Conservation (phyloP, 345 rosid species). For the Lenwebbia sp. region DNA sequence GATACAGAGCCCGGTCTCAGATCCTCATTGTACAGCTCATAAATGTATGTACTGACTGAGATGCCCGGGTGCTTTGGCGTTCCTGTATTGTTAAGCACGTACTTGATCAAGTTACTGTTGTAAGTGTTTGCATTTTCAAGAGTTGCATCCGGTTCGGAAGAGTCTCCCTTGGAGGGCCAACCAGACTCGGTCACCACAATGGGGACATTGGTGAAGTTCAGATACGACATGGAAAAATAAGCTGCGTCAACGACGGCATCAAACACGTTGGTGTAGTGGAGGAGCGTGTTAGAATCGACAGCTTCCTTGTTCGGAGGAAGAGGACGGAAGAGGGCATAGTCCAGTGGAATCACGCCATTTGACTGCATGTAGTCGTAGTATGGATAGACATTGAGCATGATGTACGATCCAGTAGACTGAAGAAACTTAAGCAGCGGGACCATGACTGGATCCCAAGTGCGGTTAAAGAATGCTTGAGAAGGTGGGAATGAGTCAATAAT, state of each 20-base stretch:
- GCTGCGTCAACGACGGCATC: constrained; percentile 95
- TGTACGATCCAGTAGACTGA: constrained; percentile 62
- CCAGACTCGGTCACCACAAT: constrained; percentile 81
- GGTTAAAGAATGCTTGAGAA: constrained; percentile 97
- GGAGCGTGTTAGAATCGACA: constrained; percentile 86
- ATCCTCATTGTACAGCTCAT: constrained; percentile 97
- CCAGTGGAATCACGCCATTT: constrained; percentile 63
- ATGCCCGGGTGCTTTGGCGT: constrained; percentile 87
- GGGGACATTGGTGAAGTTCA: constrained; percentile 77
- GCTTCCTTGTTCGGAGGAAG: constrained; percentile 93
- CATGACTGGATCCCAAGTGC: constrained; percentile 79
- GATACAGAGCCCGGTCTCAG: constrained; percentile 52
- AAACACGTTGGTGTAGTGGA: constrained; percentile 90
- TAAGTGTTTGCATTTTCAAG: constrained; percentile 81
- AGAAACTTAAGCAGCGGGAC: constrained; percentile 86
- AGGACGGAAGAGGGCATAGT: constrained; percentile 87
- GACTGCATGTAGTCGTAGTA: constrained; percentile 82
- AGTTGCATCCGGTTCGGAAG: constrained; percentile 65
- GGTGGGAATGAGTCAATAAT: constrained; percentile 98
- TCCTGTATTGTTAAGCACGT: constrained; percentile 78
- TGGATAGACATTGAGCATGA: constrained; percentile 91
- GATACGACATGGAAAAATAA: constrained; percentile 73
- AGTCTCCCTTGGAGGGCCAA: constrained; percentile 95
- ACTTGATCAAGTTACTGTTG: constrained; percentile 88
- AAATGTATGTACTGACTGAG: constrained; percentile 67